phyloP scores from a whole-genome alignment of 73 alveolate genomes.

The Paramecium sonneborni region DNA sequence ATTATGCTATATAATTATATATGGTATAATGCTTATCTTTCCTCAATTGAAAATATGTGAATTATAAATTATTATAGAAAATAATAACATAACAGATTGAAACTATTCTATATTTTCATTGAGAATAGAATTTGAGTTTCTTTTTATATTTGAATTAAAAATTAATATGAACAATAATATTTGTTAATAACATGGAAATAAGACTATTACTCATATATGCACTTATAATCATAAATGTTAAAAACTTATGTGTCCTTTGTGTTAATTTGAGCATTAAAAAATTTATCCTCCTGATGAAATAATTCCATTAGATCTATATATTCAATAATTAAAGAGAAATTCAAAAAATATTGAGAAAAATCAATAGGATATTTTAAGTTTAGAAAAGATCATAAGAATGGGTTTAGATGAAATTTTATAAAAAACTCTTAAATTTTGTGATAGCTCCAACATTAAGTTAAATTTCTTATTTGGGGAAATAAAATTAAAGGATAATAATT shows the following conservation, averaged over 20 bases:
- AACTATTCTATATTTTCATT: too few relatives aligned
- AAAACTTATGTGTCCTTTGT: not conserved
- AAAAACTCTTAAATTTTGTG: not conserved
- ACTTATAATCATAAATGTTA: not conserved
- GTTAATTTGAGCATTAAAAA: not conserved
- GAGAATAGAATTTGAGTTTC: too few relatives aligned
- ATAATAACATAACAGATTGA: too few relatives aligned
- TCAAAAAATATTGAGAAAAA: too few relatives aligned
- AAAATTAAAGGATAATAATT: not conserved
- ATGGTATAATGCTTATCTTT: too few relatives aligned
- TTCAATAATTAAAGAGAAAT: too few relatives aligned
- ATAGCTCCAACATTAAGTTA: not conserved
- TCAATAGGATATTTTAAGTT: too few relatives aligned
- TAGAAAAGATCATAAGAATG: not conserved
- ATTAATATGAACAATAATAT: not conserved
- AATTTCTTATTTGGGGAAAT: not conserved
- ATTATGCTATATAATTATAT: too few relatives aligned
- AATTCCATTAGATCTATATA: too few relatives aligned
- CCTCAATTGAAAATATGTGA: too few relatives aligned
- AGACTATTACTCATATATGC: not conserved
- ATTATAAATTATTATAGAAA: too few relatives aligned
- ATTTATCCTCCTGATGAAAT: not conserved
- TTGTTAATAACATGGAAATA: not conserved
- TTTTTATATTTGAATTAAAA: too few relatives aligned
- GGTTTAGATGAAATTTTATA: not conserved